Evolutionary conservation across 805 yeast genomes (phyloP), one percentile per base, ranked within the genome.

Genomic region (Yarrowia keelungensis): DNA sequence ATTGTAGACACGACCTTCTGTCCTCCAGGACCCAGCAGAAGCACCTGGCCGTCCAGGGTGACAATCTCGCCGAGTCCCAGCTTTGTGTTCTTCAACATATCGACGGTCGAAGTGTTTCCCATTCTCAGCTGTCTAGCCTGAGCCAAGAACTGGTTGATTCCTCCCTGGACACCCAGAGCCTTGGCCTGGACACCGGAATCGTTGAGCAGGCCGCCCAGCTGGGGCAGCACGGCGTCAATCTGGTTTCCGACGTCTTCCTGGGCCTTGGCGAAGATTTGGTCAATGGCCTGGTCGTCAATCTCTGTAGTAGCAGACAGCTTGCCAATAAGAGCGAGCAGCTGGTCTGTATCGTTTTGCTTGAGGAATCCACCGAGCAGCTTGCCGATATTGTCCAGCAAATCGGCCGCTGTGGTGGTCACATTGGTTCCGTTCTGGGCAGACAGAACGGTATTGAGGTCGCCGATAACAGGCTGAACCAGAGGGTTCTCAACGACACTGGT

Each of bases 141-240:
- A 47, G 54, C 56, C 46, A 62, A n/a, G 14, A 62, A 62, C 67
- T 62, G 67, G 38, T 38, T 47, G 32, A 62, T 47, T 8, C 67
- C 67, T 11, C 47, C 56, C 56, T 62, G 67, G 39, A 62, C 47
- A 14, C 67, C 67, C 36, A 62, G 56, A 47, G 56, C 67, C 47
- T 62, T 62, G 36, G 67, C 67, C 39, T 62, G 67, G 12, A 62
- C 56, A 8, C 39, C 46, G 12, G 56, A 46, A 38, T 49, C 46
- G 15, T n/a, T 12, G 5, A 62, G 47, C n/a, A 41, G 32, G 10
- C 38, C 45, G 12, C 54, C 56, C 47, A 62, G 22, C 54, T 62
- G 45, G 22, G 67, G 67, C 47, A 62, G 39, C 3, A 49, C 26
- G 10, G 56, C 67, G 56, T 62, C 67, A 15, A 62, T 32, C 22